These are phyloP conservation scores for Ophiostoma novo-ulmi DNA, from an alignment of 2,329 filamentous ascomycete genomes.

Conservation along the genomic window DNA sequence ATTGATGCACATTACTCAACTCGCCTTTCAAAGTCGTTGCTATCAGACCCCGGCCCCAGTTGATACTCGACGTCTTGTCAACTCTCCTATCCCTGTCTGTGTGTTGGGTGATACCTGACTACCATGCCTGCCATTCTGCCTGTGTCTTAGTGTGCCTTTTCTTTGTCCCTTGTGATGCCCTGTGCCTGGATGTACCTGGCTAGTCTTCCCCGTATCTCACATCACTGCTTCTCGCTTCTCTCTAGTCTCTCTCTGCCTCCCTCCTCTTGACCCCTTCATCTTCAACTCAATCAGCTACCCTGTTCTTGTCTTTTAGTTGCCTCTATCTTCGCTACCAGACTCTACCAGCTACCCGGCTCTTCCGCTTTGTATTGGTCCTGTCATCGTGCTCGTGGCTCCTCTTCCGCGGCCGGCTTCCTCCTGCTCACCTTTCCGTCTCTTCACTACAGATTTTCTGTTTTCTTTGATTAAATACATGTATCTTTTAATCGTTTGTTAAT, in stretches of 20 bases:
- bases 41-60: background rate
- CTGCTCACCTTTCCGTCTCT: background rate
- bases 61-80: background rate
- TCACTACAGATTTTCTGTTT: background rate
- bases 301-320: background rate
- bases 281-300: too few relatives aligned
- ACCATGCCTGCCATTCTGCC: background rate
- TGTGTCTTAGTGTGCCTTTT: background rate
- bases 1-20: background rate
- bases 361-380: background rate
- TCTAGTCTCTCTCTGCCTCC: background rate
- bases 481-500: background rate
- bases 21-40: background rate
- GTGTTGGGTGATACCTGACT: background rate
- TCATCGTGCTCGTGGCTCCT: background rate
- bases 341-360: conserved; percentile 7
- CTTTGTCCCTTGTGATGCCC: background rate
- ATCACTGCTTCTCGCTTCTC: background rate
- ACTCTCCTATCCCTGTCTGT: conserved; percentile 7
- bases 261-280: background rate
- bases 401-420: background rate
- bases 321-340: background rate
- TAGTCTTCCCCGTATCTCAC: background rate
- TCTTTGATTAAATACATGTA: background rate
- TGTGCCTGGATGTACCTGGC: conserved; percentile 1